These are phyloP conservation scores for Apiotrichum siamense DNA, from an alignment of 1,284 basidiomycete species.

Conservation along the genomic window DNA sequence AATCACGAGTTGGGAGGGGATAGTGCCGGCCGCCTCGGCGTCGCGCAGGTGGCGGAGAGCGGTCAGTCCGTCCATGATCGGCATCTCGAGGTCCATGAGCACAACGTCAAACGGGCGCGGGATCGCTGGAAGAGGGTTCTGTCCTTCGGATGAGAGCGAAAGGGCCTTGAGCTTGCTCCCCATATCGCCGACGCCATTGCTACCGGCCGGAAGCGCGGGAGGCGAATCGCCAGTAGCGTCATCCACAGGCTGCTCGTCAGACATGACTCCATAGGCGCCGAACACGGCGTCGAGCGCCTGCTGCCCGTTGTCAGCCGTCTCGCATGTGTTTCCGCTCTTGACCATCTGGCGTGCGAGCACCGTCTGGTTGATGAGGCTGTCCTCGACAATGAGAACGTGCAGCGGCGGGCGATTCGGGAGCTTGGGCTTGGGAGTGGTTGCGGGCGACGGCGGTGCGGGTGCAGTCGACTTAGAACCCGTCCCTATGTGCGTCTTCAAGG, in stretches of 20 bases:
- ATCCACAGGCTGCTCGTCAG: no score
- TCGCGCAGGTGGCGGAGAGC: slow-evolving; percentile 5
- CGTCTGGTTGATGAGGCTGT: slow-evolving; percentile 47
- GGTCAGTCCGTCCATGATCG: slow-evolving; percentile 18
- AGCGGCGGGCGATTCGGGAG: background rate
- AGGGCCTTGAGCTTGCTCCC: no score
- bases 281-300: slow-evolving; percentile 46
- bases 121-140: no score
- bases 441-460: background rate
- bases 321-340: slow-evolving; percentile 29
- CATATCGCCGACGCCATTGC: no score
- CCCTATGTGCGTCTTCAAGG: no score
- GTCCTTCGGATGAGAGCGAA: no score
- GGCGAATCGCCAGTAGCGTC: no score
- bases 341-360: slow-evolving; percentile 42
- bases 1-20: background rate
- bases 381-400: slow-evolving; percentile 27
- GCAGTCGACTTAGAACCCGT: no score
- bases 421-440: background rate
- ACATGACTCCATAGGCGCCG: no score
- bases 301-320: slow-evolving; percentile 43
- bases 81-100: slow-evolving; percentile 46
- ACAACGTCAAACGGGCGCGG: slow-evolving; percentile 31
- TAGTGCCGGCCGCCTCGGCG: background rate
- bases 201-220: no score